Evolutionary conservation across 176 grass and related monocot genomes (phyloP).

Genomic region (Elymus sibiricus): DNA sequence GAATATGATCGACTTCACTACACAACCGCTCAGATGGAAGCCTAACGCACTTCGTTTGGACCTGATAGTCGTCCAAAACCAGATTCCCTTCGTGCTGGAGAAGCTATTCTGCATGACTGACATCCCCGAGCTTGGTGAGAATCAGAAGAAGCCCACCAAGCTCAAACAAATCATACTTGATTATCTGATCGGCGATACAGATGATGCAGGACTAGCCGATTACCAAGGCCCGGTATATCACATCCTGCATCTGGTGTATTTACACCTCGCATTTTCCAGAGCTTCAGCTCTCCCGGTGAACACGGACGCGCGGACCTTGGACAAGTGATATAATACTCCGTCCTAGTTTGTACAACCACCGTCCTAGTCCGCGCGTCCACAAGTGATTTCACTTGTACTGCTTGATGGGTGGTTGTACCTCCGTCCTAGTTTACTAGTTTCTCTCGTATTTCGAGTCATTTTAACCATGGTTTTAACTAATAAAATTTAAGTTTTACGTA

Average conservation of each 20-base stretch:
- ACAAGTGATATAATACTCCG: too few relatives aligned
- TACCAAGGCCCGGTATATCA: not conserved
- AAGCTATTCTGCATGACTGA: not conserved
- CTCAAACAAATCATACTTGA: not conserved
- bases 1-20: not conserved
- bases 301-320: too few relatives aligned
- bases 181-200: not conserved
- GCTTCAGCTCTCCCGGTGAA: not conserved
- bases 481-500: too few relatives aligned
- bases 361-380: too few relatives aligned
- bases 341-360: too few relatives aligned
- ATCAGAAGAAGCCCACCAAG: not conserved
- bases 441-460: too few relatives aligned
- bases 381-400: too few relatives aligned
- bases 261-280: not conserved
- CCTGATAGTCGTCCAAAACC: not conserved
- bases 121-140: not conserved
- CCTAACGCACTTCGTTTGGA: not conserved
- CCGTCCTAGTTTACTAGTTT: too few relatives aligned
- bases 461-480: too few relatives aligned
- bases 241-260: not conserved
- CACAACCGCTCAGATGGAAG: not conserved
- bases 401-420: too few relatives aligned
- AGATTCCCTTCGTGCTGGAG: not conserved
- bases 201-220: not conserved